phyloP scores from a whole-genome alignment of 768 basidiomycete species.

The Russula dissimulans region DNA sequence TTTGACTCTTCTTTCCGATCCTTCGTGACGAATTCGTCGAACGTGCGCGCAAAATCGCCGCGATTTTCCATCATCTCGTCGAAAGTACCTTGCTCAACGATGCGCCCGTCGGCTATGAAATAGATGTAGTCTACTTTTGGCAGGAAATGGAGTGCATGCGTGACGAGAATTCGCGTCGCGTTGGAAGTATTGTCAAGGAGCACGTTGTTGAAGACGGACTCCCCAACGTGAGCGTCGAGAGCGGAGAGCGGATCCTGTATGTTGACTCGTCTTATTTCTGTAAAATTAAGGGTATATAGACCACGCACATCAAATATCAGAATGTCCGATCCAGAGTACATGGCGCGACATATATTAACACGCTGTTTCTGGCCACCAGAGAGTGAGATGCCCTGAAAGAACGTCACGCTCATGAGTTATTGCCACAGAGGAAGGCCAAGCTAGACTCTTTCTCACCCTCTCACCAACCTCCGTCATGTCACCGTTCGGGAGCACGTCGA shows the following conservation, averaged over 20 bases:
- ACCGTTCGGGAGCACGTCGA: conserved; percentile 66
- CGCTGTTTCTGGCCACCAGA: conserved; percentile 79
- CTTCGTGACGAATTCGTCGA: conserved; percentile 54
- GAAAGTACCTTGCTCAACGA: conserved; percentile 78
- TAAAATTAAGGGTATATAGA: background rate
- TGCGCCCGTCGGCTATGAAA: conserved; percentile 63
- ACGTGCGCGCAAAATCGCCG: conserved; percentile 45
- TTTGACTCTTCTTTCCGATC: conserved; percentile 37
- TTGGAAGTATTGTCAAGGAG: conserved; percentile 50
- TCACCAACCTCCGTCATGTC: conserved; percentile 83
- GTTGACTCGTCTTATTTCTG: background rate
- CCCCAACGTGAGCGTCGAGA: conserved; percentile 88
- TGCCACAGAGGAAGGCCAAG: background rate
- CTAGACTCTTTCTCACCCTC: conserved; percentile 29
- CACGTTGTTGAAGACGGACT: conserved; percentile 78
- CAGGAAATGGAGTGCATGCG: conserved; percentile 86
- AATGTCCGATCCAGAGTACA: conserved; percentile 81
- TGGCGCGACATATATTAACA: conserved; percentile 76
- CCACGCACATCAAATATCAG: conserved; percentile 66
- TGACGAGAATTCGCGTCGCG: conserved; percentile 84
- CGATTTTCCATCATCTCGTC: conserved; percentile 52
- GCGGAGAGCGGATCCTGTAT: conserved; percentile 75
- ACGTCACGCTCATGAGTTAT: background rate
- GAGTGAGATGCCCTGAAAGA: conserved; percentile 63
- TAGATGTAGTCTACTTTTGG: conserved; percentile 82